Evolutionary conservation across 352 stramenopile genomes (phyloP), one percentile per base, ranked within the genome.

Genomic region (Phytophthora europaea): DNA sequence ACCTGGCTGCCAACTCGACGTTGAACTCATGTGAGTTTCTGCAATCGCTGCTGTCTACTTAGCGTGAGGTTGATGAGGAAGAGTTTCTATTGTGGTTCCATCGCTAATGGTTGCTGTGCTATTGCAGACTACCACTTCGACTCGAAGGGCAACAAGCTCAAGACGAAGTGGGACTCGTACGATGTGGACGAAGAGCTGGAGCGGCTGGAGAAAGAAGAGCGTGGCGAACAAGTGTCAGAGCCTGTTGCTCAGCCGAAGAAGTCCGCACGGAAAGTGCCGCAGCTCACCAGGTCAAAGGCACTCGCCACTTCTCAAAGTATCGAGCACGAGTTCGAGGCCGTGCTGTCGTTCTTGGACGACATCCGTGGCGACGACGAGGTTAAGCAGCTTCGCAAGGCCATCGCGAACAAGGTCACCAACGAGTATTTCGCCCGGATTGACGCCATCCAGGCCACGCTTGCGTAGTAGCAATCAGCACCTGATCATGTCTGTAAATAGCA

Each of bases 91-190:
- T 5, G 20, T 72, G 16, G n/a, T 72, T 18, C 5, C 47, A 8
- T 38, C 31, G 48, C 40, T 65, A 56, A 65, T 61, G n/a, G 7
- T 47, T 36, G 22, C 18, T 67, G 15, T 33, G 40, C 28, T 61
- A 23, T 26, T 69, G 34, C 28, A 96, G 89, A 94, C 69, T 96
- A 96, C 70, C 89, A 94, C 60, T 94, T 96, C 33, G 87, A 96
- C 70, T 96, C 87, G 31, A 57, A 93, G 5, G 89, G 89, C 61
- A 94, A 93, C 75, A 96, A 96, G 66, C 83, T 96, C 63, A 94
- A 93, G 73, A 94, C 87, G 31, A 94, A 96, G 65, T 94, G 89
- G 89, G 89, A 96, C 65, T 80, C 70, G 20, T 96, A 92, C 67
- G 81, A 96, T 54, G 87, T 93, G 12, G 89, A 94, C 38, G 89